phyloP scores from a whole-genome alignment of 2,329 filamentous ascomycete genomes.

The Massarina eburnea region DNA sequence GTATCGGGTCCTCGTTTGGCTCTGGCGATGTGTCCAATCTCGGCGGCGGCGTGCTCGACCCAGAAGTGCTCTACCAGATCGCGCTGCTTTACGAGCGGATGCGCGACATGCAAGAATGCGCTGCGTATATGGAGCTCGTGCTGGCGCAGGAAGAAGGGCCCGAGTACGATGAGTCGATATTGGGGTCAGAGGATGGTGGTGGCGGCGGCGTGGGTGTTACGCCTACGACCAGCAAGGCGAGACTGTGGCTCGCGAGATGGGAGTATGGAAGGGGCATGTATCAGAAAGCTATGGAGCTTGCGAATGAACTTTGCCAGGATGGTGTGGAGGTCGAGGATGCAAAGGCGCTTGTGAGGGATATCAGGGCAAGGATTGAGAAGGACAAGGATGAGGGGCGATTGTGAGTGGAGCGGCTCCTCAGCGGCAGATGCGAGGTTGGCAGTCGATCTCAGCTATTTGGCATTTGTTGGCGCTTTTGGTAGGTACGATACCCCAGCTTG shows the following conservation, averaged over 20 bases:
- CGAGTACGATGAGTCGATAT: constrained; percentile 41
- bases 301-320: constrained; percentile 91
- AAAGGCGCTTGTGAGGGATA: constrained; percentile 86
- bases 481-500: not conserved
- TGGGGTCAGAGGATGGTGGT: constrained; percentile 37
- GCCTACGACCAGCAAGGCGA: constrained; percentile 84
- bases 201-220: constrained; percentile 78
- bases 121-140: constrained; percentile 93
- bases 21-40: constrained; percentile 46
- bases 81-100: constrained; percentile 84
- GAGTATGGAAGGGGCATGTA: constrained; percentile 77
- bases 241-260: constrained; percentile 88
- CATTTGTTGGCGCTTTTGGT: not conserved
- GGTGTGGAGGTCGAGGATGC: constrained; percentile 96
- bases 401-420: no score
- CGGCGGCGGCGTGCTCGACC: constrained; percentile 69
- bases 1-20: constrained; percentile 52
- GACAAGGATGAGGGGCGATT: constrained; percentile 20
- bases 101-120: constrained; percentile 75
- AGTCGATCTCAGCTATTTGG: not conserved
- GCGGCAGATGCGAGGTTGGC: not conserved
- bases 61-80: constrained; percentile 87
- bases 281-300: constrained; percentile 73
- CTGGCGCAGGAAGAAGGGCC: constrained; percentile 85
- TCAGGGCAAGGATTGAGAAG: constrained; percentile 71